Base-by-base conservation (phyloP, 805 yeast genomes). In the Metschnikowia matae region DNA sequence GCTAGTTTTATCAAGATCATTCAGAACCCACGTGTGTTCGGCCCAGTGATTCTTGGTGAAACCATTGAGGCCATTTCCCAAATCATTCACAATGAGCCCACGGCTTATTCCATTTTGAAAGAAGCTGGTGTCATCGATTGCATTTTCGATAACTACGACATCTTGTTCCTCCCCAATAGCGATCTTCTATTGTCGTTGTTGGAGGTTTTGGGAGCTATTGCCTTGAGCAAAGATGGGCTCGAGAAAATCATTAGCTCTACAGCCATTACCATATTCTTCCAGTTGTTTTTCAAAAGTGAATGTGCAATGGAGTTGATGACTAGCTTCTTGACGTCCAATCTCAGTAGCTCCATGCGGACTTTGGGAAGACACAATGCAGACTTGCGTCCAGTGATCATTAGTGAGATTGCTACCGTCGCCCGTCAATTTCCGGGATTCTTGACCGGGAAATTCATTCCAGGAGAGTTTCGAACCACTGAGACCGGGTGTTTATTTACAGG, bases 1-100 rank as follows among this genome's bases (percentile, higher is more conserved):
- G 61, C 67, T 29, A 77, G 86, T 29, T 68, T 89, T 55, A 84
- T 81, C 54, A 74, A 70, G 49, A 78, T 91, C 2, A 58, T 91
- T 15, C 59, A 63, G 13, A 72, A 87, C 57, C 81, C 86, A 1
- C 55, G 65, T 0, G 65, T 79, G 0, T 88, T 89, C 70, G 96
- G 96, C 0, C 80, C 82, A 37, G 75, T 81, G 14, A 66, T 88
- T 13, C 64, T 87, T 13, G 73, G 87, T 0, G 72, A 80, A 20
- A 77, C 87, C 0, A 64, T 91, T 35, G 84, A 82, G 53, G 78
- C 84, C 11, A 75, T 89, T 18, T 78, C 85, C 38, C 78, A 78
- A 11, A 87, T 89, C 52, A 82, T 91, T 29, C 92, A 91, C 62
- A 87, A 85, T 56, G 97, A 92, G 60, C 97, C 97, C 7, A 89